A percentile compares a stretch with the other conserved stretches of the same genome.
These are phyloP conservation scores for Schizopora paradoxa DNA, from an alignment of 1,284 basidiomycete genomes.

Conservation along the genomic window DNA sequence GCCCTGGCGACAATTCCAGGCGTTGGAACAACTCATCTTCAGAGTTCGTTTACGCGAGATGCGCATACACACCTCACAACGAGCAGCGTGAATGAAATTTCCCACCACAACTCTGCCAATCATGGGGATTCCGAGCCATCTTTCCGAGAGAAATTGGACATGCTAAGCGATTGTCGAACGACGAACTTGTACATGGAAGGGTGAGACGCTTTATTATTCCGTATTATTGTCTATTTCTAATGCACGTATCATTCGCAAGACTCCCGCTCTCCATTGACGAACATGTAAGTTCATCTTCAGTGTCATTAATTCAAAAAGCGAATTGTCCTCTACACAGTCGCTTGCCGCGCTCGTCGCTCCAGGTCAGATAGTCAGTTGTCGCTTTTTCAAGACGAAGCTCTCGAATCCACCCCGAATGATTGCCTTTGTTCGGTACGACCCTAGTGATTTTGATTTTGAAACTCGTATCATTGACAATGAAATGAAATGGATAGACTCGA, in stretches of 20 bases:
- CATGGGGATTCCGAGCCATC: neutral
- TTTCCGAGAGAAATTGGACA: slow-evolving; percentile 21
- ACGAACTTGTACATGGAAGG: slow-evolving; percentile 25
- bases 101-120: neutral
- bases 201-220: slow-evolving; percentile 12
- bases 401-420: slow-evolving; percentile 22
- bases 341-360: slow-evolving; percentile 21
- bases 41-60: too few species aligned
- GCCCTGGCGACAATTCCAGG: too few species aligned
- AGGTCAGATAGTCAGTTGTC: slow-evolving; percentile 20
- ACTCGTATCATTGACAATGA: too few species aligned
- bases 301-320: neutral
- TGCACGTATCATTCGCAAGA: slow-evolving; percentile 6
- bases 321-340: slow-evolving; percentile 14
- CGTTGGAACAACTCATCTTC: too few species aligned
- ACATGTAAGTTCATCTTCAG: slow-evolving; percentile 8
- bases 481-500: slow-evolving; percentile 19
- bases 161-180: slow-evolving; percentile 16
- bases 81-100: too few species aligned
- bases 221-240: neutral
- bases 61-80: too few species aligned
- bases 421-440: slow-evolving; percentile 19
- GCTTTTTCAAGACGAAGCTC: slow-evolving; percentile 22
- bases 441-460: neutral
- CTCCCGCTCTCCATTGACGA: slow-evolving; percentile 22